Base-by-base conservation (phyloP, 768 basidiomycete genomes). In the Suillus brevipes region DNA sequence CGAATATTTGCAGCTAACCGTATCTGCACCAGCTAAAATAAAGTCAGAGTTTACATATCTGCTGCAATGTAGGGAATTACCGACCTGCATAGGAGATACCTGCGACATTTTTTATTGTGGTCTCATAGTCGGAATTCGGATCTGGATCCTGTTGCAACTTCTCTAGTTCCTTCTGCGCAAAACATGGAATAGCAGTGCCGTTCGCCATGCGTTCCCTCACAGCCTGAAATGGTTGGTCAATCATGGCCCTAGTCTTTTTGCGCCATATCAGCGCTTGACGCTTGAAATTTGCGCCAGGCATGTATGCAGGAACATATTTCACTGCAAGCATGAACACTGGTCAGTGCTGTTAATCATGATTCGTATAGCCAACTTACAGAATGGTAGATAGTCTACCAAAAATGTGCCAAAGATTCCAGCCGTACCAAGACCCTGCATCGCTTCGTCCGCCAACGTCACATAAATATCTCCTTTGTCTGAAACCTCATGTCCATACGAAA, bases 201-300 rank as follows among this genome's bases (percentile, higher is more conserved):
- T 68, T 38, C 61, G 81, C 80, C 71, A 86, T 80, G 63, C 81
- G 79, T 52, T 78, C 65, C 66, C 84, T 83, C 36, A 82, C 82
- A 81, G 80, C 83, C 52, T 75, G 36, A 77, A 83, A 66, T 75
- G 76, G 66, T 70, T 69, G 43, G 69, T 73, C 59, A 76, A 74
- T 63, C 78, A 79, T 66, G 70, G 67, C 64, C 70, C 67, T 73
- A 12, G 75, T 69, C 18, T 65, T 64, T 53, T 69, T 69, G 37
- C 75, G 74, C 83, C 83, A 85, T 34, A 60, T 69, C 16, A 75
- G 70, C 36, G 84, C 87, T 6, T 82, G 75, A 31, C 80, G 78
- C 65, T 82, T 83, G 77, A 84, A 87, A 0, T 67, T 73, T 7
- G 80, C 79, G 14, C 83, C 83, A 8, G 86, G 86, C 37, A 87